Evolutionary conservation across 768 basidiomycete genomes (phyloP), one percentile per base, ranked within the genome.

Genomic region (Arthromyces matolae): DNA sequence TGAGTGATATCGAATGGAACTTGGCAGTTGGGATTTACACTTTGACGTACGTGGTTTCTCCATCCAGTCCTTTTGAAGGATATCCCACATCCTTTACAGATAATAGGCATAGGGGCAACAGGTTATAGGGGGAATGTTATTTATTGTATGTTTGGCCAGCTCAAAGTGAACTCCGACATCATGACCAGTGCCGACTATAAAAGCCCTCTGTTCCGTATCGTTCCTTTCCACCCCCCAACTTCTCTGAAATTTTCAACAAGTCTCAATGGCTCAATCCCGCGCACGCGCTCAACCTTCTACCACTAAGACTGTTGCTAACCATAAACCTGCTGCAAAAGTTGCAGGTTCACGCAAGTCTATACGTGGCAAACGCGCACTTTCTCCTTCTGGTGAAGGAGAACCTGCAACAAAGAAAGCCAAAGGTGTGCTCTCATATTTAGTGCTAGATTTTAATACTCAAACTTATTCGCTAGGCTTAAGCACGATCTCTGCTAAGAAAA

Each of bases 41-140:
- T 50, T 3, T 10, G 16, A 19, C 22, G 38, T 4, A 42, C 13
- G 32, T 51, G 50, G 20, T 45, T 45, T 14, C 41, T 38, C 19
- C 45, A 34, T 4, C 50, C 50, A 42, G n/a, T 42, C 3, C 18
- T 7, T 31, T 46, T 46, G 16, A 51, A n/a, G 23, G 39, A 42
- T 27, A 28, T 12, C 23, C 45, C 38, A 35, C 44, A 42, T 5
- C 24, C 38, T n/a, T 34, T 14, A 18, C 44, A 42, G 38, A 29
- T 32, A 22, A 28, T 24, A 10, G 13, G 34, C 37, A 45, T 51
- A 28, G 14, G 10, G 13, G 16, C 9, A 13, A 16, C 13, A 14
- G 13, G 9, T 1, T 2, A 28, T 6, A 19, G 7, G 16, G 1
- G 2, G 2, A 16, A 22, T 37, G 10, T 16, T 20, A 5, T 12